phyloP scores from a whole-genome alignment of 225 moss, liverwort and hornwort species.

The Straminergon stramineum region DNA sequence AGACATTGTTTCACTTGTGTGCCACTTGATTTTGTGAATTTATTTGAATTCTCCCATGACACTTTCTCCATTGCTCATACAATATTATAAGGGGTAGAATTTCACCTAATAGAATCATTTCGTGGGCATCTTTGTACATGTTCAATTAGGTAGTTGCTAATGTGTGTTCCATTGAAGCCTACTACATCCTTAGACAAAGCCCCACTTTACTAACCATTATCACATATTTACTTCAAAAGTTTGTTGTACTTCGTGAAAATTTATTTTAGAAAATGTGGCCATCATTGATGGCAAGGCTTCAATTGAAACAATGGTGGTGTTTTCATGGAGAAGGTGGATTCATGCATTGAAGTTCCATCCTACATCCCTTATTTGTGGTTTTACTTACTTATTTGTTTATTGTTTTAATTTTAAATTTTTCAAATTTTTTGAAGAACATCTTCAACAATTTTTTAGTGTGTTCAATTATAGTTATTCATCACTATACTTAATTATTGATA shows the following conservation, averaged over 20 bases:
- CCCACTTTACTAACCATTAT: not conserved
- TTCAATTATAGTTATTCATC: too few relatives aligned
- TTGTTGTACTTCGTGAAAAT: not conserved
- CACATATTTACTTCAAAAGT: accelerated
- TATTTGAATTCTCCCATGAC: accelerated
- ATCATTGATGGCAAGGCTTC: not conserved
- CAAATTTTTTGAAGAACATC: too few relatives aligned
- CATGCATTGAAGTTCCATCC: not conserved
- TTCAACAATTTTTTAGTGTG: too few relatives aligned
- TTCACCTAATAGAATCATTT: not conserved
- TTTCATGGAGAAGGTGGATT: not conserved
- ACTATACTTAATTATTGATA: too few relatives aligned
- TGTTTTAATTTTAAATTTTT: not conserved
- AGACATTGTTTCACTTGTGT: not conserved
- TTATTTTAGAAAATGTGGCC: not conserved
- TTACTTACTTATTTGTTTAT: not conserved
- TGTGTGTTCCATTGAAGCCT: not conserved
- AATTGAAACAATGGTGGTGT: accelerated
- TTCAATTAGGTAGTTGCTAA: not conserved
- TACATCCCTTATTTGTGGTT: accelerated
- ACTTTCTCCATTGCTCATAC: accelerated
- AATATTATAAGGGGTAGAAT: accelerated
- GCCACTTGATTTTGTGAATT: not conserved
- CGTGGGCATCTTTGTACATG: accelerated
- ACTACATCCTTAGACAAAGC: accelerated